Evolutionary conservation across 306 rosid genomes (phyloP), one percentile per base, ranked within the genome.

Genomic region (Pyrus betulifolia): DNA sequence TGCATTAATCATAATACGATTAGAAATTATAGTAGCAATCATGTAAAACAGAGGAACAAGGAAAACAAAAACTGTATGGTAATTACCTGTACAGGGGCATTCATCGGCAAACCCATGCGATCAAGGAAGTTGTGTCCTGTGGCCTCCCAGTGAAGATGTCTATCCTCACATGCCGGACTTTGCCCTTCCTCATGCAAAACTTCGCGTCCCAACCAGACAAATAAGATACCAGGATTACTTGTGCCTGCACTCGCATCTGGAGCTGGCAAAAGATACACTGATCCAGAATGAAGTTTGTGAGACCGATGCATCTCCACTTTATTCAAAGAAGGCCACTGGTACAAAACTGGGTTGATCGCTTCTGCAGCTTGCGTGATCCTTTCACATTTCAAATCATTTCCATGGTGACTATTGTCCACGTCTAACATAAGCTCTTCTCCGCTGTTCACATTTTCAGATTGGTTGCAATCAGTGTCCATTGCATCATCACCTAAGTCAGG

Each of bases 401-500:
- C 72, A 30, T 73, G 46, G 40, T 74, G 74, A 60, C 74, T 22
- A 57, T 62, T 63, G 68, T 75, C 82, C 46, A 69, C 76, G 84
- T 83, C 88, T 49, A 77, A 63, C 69, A 74, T 82, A 27, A 79
- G 45, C 81, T 74, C 83, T 72, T 84, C 88, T 30, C 64, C 59
- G 62, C 74, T 71, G 79, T 71, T 72, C 79, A 59, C 87, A 58
- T 61, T 67, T 81, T 80, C 85, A 22, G 78, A 74, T 81, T 80
- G 85, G 78, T 74, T 83, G 89, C 64, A 76, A 71, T 67, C 84
- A 72, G 55, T 78, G 54, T 84, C 90, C 89, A 81, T 82, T 79
- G 51, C 61, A 76, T 87, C 82, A 78, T 80, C 87, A 18, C 87
- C 90, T 33, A 82, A 25, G 78, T 81, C 84, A 22, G 91, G 88